A percentile compares a stretch with the other conserved stretches of the same genome.
Evolutionary conservation across 1,284 basidiomycete genomes (phyloP).

Genomic region (Golubevia sp.): DNA sequence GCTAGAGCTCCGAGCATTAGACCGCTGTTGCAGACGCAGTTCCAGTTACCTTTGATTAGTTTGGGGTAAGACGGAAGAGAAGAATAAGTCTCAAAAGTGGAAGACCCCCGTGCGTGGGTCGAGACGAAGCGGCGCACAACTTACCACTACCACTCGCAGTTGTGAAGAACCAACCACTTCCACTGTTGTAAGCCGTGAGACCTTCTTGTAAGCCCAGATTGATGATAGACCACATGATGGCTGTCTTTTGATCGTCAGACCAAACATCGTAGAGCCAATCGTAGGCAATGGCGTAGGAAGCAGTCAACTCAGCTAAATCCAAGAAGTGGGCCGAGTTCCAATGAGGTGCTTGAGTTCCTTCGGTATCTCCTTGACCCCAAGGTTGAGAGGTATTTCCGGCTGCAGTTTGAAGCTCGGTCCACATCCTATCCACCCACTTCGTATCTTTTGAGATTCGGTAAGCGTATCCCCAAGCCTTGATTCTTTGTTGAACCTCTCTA

Average conservation of each 20-base stretch:
- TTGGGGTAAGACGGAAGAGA: too few relatives aligned
- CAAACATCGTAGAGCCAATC: constrained; percentile 90
- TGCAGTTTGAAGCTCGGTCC: constrained; percentile 47
- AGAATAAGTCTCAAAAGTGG: too few relatives aligned
- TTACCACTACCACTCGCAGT: too few relatives aligned
- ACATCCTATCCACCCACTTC: constrained; percentile 47
- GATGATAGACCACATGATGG: constrained; percentile 77
- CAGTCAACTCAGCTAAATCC: constrained; percentile 54
- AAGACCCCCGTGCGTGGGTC: too few relatives aligned
- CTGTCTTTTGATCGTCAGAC: constrained; percentile 73
- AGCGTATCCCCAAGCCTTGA: constrained; percentile 56
- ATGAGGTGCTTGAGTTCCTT: not conserved
- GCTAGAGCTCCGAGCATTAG: constrained; percentile 54
- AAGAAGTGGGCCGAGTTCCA: constrained; percentile 58
- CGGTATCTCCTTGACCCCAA: constrained; percentile 25
- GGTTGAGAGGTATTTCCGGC: constrained; percentile 44
- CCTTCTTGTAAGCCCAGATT: constrained; percentile 77
- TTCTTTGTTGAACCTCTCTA: constrained; percentile 51
- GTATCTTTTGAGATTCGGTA: constrained; percentile 47
- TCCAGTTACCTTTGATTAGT: constrained; percentile 61
- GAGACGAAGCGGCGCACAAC: too few relatives aligned
- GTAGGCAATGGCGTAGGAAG: constrained; percentile 74
- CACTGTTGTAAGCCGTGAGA: too few relatives aligned
- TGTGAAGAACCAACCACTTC: too few relatives aligned
- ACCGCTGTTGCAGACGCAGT: constrained; percentile 60